Conservation (phyloP, 2,329 filamentous ascomycete genomes). For the Nigrospora oryzae region DNA sequence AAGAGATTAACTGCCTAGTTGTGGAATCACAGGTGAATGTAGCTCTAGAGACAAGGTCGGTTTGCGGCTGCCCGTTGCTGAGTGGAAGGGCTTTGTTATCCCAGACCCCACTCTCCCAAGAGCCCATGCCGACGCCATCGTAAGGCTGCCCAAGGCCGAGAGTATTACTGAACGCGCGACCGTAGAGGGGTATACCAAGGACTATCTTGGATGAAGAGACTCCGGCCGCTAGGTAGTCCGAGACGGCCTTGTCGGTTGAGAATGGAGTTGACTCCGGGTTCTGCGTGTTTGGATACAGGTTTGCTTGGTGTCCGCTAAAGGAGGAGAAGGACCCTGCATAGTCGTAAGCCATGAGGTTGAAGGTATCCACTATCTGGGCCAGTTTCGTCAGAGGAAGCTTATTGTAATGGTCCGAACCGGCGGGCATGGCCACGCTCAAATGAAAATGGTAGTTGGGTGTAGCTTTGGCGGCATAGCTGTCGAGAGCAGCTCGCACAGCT, state of each 20-base stretch:
- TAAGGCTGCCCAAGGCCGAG: conserved; percentile 58
- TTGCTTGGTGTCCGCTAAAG: conserved; percentile 60
- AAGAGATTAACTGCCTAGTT: conserved; percentile 59
- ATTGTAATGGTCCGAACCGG: conserved; percentile 36
- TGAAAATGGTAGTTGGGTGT: conserved; percentile 34
- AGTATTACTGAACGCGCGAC: conserved; percentile 57
- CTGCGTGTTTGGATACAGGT: conserved; percentile 49
- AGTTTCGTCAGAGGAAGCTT: neutral
- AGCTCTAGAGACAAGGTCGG: conserved; percentile 50
- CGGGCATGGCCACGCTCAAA: conserved; percentile 42
- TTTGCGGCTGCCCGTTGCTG: conserved; percentile 38
- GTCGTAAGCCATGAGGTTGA: conserved; percentile 1
- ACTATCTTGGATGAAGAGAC: conserved; percentile 60
- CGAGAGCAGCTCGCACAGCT: conserved; percentile 28
- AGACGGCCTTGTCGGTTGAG: conserved; percentile 56
- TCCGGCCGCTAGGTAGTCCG: conserved; percentile 54
- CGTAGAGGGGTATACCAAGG: conserved; percentile 75
- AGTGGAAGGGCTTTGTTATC: conserved; percentile 71
- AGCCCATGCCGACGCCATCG: conserved; percentile 56
- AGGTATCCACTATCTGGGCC: neutral
- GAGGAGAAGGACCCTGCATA: conserved; percentile 9
- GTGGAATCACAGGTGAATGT: conserved; percentile 62
- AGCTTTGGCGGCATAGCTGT: conserved; percentile 16
- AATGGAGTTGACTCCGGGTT: conserved; percentile 58
- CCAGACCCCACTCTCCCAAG: conserved; percentile 68